Base-by-base conservation (phyloP, 2,329 filamentous ascomycete genomes). In the Stenocarpella maydis region DNA sequence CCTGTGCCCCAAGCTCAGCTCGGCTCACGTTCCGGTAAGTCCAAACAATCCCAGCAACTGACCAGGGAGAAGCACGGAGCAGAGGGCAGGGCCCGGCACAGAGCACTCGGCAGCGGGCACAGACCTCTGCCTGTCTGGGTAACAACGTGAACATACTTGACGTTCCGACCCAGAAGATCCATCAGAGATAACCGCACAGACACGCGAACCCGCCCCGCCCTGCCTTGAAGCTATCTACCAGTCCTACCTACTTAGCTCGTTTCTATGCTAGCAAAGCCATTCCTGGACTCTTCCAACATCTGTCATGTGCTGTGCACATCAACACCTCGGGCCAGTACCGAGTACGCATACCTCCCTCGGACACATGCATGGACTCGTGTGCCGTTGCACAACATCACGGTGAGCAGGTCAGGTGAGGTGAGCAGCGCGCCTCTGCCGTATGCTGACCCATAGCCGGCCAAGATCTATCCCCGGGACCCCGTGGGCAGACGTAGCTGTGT, bases 21-120 rank as follows among this genome's bases (percentile, higher is more conserved):
- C 63, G 68, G 63, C 68, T 69, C 26, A 52, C 45, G 52, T 61
- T 39, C 50, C 63, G 61, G 68, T 31, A 53, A 58, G 63, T 53
- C 68, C 60, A 52, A 49, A 31, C 17, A 21, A 34, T 14, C 34
- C 34, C 43, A 24, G n/a, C 17, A n/a, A n/a, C n/a, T n/a, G n/a
- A n/a, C n/a, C n/a, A n/a, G n/a, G n/a, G 58, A 47, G 43, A n/a
- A 60, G 17, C 50, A 34, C 19, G 2, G 52, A 21, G 28, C 26
- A 54, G n/a, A n/a, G n/a, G n/a, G n/a, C n/a, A n/a, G n/a, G n/a
- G n/a, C n/a, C n/a, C n/a, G n/a, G n/a, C n/a, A n/a, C n/a, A n/a
- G n/a, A n/a, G n/a, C n/a, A n/a, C n/a, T n/a, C n/a, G n/a, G n/a
- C n/a, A n/a, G n/a, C 19, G 17, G 37, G 49, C 12, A 58, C 53